Evolutionary conservation across 2,329 filamentous ascomycete genomes (phyloP), one percentile per base, ranked within the genome.

Genomic region (Neurospora sp.): DNA sequence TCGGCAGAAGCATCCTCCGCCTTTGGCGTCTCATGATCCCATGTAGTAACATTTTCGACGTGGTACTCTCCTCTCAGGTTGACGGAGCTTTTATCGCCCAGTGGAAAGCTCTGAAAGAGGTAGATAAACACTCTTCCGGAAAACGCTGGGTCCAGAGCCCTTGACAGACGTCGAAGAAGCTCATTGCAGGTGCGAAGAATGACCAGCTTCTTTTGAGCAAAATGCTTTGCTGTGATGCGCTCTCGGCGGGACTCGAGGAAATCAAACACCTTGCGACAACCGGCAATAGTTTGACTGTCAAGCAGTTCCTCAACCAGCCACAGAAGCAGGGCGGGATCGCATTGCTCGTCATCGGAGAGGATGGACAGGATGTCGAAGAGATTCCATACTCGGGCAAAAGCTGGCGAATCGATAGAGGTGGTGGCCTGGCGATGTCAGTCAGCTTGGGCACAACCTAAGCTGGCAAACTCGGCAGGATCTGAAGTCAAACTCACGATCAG

Each of bases 41-140:
- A 99, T 0, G 87, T 89, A 1, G 96, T 99, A 69, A 94, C 88
- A 83, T 99, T 99, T 76, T 98, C 96, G 36, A 92, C 88, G 77
- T 99, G 96, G 75, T 96, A 99, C 81, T 98, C 95, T 74, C 96
- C 96, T 68, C 96, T 88, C 46, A 98, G 85, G 77, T 99, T 99
- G 67, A 99, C 96, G 0, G 96, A 97, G 78, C 96, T 98, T 78
- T 95, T 96, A 80, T 99, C 96, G 39, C 95, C 95, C 0, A 99
- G 84, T 1, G 96, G 96, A 77, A 99, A 98, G 79, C 93, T 97
- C 79, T 99, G 96, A 80, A 98, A 99, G 78, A 99, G 88, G 80
- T 97, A 99, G 73, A 99, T 97, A 80, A 98, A 98, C 36, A 99
- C 96, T 46, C 96, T 88, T 17, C 96, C 96, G 77, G 96, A 99